Evolutionary conservation across 23 red algal species (phyloP).

Genomic region (Gracilaria gracilis): DNA sequence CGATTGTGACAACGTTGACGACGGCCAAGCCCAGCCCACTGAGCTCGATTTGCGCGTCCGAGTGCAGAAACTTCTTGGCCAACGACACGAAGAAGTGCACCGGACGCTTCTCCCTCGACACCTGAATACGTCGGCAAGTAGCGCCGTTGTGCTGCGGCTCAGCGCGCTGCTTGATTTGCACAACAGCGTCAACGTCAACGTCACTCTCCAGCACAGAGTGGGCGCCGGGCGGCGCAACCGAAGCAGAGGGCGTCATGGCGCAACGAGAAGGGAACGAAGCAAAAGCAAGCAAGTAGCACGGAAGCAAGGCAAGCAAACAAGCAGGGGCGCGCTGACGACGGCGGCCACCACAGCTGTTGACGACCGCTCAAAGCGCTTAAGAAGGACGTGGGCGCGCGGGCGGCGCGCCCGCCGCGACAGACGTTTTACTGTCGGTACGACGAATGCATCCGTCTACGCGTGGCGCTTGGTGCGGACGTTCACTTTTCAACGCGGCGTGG

Average conservation of each 20-base stretch:
- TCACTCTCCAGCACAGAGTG: background rate
- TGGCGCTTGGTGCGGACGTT: background rate
- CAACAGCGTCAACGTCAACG: background rate
- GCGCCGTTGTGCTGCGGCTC: background rate
- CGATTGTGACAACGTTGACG: slow-evolving; percentile 77
- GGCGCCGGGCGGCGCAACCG: background rate
- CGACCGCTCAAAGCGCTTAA: background rate
- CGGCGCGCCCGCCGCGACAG: background rate
- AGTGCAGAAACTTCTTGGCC: slow-evolving; percentile 76
- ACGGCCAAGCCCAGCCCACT: slow-evolving; percentile 86
- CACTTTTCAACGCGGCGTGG: background rate
- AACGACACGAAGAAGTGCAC: slow-evolving; percentile 79
- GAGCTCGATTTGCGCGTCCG: slow-evolving; percentile 75
- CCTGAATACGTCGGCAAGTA: slow-evolving; percentile 73
- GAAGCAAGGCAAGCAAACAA: background rate
- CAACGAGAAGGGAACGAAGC: background rate
- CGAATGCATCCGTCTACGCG: background rate
- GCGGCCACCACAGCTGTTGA: too few species aligned
- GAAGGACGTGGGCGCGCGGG: background rate
- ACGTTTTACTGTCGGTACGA: background rate
- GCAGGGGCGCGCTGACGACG: background rate
- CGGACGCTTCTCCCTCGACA: slow-evolving; percentile 77
- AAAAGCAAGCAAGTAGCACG: background rate
- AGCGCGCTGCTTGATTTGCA: background rate
- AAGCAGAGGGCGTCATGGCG: background rate